Conservation (phyloP, 2,329 filamentous ascomycete genomes). For the Decorospora gaudefroyi region DNA sequence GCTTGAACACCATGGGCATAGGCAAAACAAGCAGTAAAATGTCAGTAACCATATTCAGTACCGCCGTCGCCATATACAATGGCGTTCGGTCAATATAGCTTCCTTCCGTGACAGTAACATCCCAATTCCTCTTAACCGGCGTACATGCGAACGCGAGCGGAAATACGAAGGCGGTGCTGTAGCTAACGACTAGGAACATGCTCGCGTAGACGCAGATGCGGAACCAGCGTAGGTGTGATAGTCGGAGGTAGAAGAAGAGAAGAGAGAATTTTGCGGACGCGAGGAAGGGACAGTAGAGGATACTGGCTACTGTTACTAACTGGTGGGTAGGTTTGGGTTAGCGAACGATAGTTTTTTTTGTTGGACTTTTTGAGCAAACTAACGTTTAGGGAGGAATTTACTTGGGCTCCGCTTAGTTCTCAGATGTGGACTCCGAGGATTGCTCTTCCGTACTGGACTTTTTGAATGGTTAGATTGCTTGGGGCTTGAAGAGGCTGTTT, state of each 20-base stretch:
- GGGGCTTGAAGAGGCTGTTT: no score
- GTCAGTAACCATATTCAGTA: slow-evolving; percentile 28
- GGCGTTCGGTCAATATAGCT: slow-evolving; percentile 24
- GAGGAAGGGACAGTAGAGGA: slow-evolving; percentile 21
- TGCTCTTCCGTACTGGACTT: slow-evolving; percentile 19
- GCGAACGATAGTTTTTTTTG: no score
- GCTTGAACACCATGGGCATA: slow-evolving; percentile 24
- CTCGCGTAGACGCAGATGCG: slow-evolving; percentile 15
- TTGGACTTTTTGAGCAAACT: background rate
- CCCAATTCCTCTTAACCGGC: slow-evolving; percentile 23
- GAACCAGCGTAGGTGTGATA: slow-evolving; percentile 20
- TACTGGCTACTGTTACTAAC: slow-evolving; percentile 13
- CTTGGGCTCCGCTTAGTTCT: slow-evolving; percentile 18
- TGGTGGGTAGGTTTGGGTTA: slow-evolving; percentile 4
- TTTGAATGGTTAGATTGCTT: background rate
- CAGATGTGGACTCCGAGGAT: slow-evolving; percentile 29
- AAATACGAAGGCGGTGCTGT: slow-evolving; percentile 26
- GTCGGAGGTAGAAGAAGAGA: slow-evolving; percentile 24
- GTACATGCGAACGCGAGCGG: slow-evolving; percentile 29
- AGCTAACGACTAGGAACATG: slow-evolving; percentile 29
- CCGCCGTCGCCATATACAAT: slow-evolving; percentile 28
- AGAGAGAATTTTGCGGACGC: slow-evolving; percentile 30
- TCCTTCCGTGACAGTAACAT: slow-evolving; percentile 21
- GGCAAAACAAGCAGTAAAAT: slow-evolving; percentile 23
- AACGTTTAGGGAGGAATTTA: slow-evolving; percentile 20